Base-by-base conservation (phyloP, 805 yeast species). In the Kurtzmaniella fragi region DNA sequence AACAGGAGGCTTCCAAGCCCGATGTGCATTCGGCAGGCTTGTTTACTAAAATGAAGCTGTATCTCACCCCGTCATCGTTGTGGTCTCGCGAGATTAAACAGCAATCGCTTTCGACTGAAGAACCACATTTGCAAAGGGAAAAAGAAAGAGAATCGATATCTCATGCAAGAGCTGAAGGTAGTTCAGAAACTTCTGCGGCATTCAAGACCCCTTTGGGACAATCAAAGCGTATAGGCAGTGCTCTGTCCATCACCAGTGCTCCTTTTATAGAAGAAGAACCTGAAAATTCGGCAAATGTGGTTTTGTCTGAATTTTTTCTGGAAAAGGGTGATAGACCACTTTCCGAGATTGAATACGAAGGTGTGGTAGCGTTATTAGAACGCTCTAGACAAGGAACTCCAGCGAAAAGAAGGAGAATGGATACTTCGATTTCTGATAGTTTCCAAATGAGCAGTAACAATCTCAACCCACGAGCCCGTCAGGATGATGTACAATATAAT, bases 321-420 rank as follows among this genome's bases (percentile, higher is more conserved):
- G 66, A 63, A 32, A 86, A 84, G 55, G 95, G 95, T n/a, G 75
- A 79, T 40, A 62, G 61, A n/a, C 88, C 91, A 4, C 65, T 87
- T 44, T 69, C 80, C 11, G 87, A 81, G 17, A 68, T 85, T 32
- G 95, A 87, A 56, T 73, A 80, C 50, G 91, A 83, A 58, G 95
- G 95, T n/a, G 91, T 86, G 1, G 55, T 81, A 44, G 75, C 89
- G 5, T 59, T 85, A n/a, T 48, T 66, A 36, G 51, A 57, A 16
- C 51, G 48, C 29, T 50, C 57, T 31, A 44, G 45, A 37, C 35
- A 13, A 13, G 36, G 23, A 9, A 35, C 40, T 8, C 34, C 40
- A 7, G 17, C 37, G 12, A 29, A 9, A 32, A 32, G 29, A 12
- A n/a, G 25, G 14, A 9, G 9, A 13, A 16, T 12, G 13, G 28